Evolutionary conservation across 1,139 yeast species (phyloP).

Genomic region (Lipomyces yarrowii): DNA sequence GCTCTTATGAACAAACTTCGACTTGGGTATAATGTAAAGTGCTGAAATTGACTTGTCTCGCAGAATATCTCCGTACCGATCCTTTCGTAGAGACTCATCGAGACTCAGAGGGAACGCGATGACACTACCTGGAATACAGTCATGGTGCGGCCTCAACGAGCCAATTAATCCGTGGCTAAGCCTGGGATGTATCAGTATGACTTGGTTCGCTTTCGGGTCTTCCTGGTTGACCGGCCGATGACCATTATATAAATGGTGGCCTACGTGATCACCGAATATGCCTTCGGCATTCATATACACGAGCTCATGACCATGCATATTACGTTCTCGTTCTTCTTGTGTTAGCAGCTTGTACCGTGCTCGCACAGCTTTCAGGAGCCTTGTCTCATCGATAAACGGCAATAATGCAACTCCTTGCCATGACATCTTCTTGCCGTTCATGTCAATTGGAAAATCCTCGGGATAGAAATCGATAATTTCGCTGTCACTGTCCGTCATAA

Average conservation of each 20-base stretch:
- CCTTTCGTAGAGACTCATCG: conserved; percentile 12
- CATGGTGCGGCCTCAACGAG: conserved; percentile 49
- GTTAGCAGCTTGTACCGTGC: conserved; percentile 65
- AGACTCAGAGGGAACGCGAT: conserved; percentile 62
- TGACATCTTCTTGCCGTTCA: conserved; percentile 92
- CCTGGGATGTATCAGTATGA: conserved; percentile 39
- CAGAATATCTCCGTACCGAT: conserved; percentile 50
- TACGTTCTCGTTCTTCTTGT: conserved; percentile 69
- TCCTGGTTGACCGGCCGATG: conserved; percentile 39
- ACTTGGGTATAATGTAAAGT: conserved; percentile 58
- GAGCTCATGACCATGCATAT: conserved; percentile 46
- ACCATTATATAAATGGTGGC: conserved; percentile 32
- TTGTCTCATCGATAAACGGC: conserved; percentile 86
- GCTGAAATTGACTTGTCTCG: conserved; percentile 59
- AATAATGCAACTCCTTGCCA: conserved; percentile 94
- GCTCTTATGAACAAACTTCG: conserved; percentile 54
- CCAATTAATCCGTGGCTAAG: conserved; percentile 63
- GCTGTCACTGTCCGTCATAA: conserved; percentile 80
- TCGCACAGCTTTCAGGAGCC: conserved; percentile 68
- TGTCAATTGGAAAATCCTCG: conserved; percentile 82
- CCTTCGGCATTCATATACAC: conserved; percentile 39
- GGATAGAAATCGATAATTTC: conserved; percentile 93
- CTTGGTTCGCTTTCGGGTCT: conserved; percentile 42
- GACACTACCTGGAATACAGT: conserved; percentile 51
- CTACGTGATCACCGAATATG: conserved; percentile 36